Evolutionary conservation across 164 flowering plant species (phyloP).

Genomic region (Akebia trifoliata): DNA sequence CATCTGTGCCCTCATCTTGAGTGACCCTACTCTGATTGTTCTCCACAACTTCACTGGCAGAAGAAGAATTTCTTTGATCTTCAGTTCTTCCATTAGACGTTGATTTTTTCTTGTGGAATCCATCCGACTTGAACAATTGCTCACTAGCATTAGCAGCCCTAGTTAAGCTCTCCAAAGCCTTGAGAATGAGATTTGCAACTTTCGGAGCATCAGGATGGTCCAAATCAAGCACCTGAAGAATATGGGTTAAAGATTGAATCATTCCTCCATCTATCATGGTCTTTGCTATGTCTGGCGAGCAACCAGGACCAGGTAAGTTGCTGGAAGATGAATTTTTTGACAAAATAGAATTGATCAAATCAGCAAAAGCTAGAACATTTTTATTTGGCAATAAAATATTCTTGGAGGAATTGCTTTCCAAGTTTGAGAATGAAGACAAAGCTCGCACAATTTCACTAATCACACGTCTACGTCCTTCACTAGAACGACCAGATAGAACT

Average conservation of each 20-base stretch:
- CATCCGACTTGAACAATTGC: conserved; percentile 62
- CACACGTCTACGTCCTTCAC: conserved; percentile 84
- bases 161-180: conserved; percentile 78
- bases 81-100: conserved; percentile 43
- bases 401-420: conserved; percentile 46
- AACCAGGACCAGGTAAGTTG: conserved; percentile 72
- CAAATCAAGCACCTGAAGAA: conserved; percentile 76
- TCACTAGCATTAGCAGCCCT: conserved; percentile 89
- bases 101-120: conserved; percentile 63
- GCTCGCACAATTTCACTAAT: conserved; percentile 73
- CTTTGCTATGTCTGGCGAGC: conserved; percentile 80
- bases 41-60: conserved; percentile 30
- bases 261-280: conserved; percentile 89
- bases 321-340: conserved; percentile 73
- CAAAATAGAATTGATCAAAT: conserved; percentile 71
- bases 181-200: conserved; percentile 68
- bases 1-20: conserved; percentile 32
- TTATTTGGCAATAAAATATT: conserved; percentile 54
- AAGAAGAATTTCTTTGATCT: conserved; percentile 32
- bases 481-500: conserved; percentile 77
- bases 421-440: conserved; percentile 42
- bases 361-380: conserved; percentile 64
- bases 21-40: conserved; percentile 29
- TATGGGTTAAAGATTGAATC: conserved; percentile 55
- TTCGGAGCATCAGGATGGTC: conserved; percentile 90